A percentile compares a stretch with the other conserved stretches of the same genome.
phyloP scores from a whole-genome alignment of 768 basidiomycete genomes.

The Naganishia vishniacii region DNA sequence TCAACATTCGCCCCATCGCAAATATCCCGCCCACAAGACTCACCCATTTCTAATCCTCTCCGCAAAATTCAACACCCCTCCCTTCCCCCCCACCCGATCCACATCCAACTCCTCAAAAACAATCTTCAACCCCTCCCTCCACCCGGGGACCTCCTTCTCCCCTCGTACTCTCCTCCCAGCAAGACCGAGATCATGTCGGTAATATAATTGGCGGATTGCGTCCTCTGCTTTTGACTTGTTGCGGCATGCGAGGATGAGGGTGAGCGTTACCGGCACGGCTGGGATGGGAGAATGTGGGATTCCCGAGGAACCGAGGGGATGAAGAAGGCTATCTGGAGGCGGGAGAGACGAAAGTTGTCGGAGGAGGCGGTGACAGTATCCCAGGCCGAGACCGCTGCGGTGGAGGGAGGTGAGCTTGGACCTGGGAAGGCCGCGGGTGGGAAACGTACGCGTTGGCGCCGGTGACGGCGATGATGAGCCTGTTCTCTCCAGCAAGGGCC shows the following conservation, averaged over 20 bases:
- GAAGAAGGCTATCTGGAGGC: conserved; percentile 25
- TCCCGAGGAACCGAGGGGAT: not conserved
- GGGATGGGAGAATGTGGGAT: conserved; percentile 30
- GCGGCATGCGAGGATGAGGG: conserved; percentile 48
- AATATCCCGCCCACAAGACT: too few relatives aligned
- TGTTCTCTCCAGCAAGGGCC: too few relatives aligned
- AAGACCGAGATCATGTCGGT: conserved; percentile 33
- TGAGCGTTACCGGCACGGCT: conserved; percentile 36
- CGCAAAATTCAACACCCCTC: conserved; percentile 40
- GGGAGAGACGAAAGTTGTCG: conserved; percentile 35
- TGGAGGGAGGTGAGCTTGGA: not conserved
- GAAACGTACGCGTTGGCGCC: conserved; percentile 47
- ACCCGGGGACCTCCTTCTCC: conserved; percentile 32
- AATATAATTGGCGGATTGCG: conserved; percentile 34
- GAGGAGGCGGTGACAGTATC: conserved; percentile 44
- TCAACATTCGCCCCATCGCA: too few relatives aligned
- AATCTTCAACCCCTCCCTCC: conserved; percentile 41
- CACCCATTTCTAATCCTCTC: conserved; percentile 37
- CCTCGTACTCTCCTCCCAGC: conserved; percentile 32
- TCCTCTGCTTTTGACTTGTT: conserved; percentile 34
- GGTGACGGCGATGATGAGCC: conserved; percentile 46
- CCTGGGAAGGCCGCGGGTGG: not conserved
- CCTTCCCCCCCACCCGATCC: conserved; percentile 36
- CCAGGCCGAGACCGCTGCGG: conserved; percentile 45
- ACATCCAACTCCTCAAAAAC: conserved; percentile 44